These are phyloP conservation scores for Capsicum rhomboideum DNA, from an alignment of 257 asterid species.

Conservation along the genomic window DNA sequence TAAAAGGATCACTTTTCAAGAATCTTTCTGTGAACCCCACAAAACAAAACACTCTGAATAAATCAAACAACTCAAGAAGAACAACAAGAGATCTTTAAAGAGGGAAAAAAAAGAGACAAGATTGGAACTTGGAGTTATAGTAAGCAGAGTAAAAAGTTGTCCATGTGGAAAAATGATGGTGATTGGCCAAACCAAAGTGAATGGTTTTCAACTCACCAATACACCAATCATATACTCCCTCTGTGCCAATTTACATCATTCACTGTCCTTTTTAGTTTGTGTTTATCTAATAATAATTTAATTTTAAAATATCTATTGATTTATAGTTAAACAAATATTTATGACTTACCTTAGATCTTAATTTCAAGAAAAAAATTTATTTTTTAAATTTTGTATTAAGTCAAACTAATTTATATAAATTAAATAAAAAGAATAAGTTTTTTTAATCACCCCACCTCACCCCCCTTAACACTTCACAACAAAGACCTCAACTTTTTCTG, in stretches of 20 bases:
- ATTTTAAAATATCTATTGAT: no score
- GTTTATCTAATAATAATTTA: no score
- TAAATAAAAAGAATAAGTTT: not conserved
- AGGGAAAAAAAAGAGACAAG: conserved; percentile 7
- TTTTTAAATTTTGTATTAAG: no score
- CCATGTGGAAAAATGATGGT: conserved; percentile 18
- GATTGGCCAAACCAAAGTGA: conserved; percentile 43
- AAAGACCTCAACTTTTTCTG: not conserved
- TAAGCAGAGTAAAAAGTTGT: not conserved
- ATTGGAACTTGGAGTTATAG: conserved; percentile 13
- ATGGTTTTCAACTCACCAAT: conserved; percentile 38
- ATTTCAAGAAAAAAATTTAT: no score
- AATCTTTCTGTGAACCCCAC: conserved; percentile 19
- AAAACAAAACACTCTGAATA: conserved; percentile 6
- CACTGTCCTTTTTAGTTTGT: no score
- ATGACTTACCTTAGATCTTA: no score
- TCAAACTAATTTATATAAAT: no score
- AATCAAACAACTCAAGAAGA: conserved; percentile 1
- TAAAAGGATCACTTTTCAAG: conserved; percentile 18
- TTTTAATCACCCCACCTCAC: conserved; percentile 11
- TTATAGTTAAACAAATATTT: no score
- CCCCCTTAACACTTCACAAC: not conserved
- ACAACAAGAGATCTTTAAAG: not conserved
- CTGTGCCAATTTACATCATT: no score
- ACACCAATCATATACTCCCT: conserved; percentile 32